Percentiles rank a stretch among this genome's conserved stretches.
These are phyloP conservation scores for Coemansia sp. DNA, from an alignment of 192 early-diverging fungal species.

Conservation along the genomic window DNA sequence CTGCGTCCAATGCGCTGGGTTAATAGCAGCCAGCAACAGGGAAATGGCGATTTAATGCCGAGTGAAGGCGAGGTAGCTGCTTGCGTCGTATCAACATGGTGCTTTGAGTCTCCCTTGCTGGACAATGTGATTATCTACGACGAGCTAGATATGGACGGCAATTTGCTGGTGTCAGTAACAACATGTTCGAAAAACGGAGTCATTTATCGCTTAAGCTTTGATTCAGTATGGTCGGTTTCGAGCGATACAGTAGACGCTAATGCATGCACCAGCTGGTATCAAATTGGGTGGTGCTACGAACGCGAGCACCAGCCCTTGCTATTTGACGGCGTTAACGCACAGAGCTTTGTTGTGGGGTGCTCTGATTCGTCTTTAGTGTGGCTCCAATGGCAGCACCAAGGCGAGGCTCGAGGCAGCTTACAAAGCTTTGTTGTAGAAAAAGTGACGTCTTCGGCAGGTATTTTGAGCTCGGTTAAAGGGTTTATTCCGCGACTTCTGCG, in stretches of 20 bases:
- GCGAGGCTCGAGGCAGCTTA: conserved; percentile 16
- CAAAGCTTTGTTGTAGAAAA: conserved; percentile 23
- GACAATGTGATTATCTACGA: conserved; percentile 25
- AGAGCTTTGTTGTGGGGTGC: conserved; percentile 23
- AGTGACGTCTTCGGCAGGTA: conserved; percentile 26
- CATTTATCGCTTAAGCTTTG: conserved; percentile 37
- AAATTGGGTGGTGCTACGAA: conserved; percentile 34
- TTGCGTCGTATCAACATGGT: conserved; percentile 33
- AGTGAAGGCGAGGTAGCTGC: conserved; percentile 7
- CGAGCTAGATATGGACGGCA: conserved; percentile 14
- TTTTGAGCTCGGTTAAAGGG: conserved; percentile 30
- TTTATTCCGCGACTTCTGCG: conserved; percentile 46
- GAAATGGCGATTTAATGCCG: background rate
- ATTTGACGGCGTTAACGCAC: conserved; percentile 20
- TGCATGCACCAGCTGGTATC: conserved; percentile 41
- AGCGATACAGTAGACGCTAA: conserved; percentile 19
- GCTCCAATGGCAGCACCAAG: conserved; percentile 33
- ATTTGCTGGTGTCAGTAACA: conserved; percentile 14
- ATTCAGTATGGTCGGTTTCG: conserved; percentile 40
- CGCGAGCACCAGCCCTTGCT: conserved; percentile 14
- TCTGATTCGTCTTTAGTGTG: conserved; percentile 35
- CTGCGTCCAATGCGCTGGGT: conserved; percentile 49
- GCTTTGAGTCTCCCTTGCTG: conserved; percentile 35
- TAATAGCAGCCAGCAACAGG: background rate
- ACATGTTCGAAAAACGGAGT: conserved; percentile 32